phyloP scores from a whole-genome alignment of 1,139 yeast genomes.

The Hyphopichia pseudoburtonii region DNA sequence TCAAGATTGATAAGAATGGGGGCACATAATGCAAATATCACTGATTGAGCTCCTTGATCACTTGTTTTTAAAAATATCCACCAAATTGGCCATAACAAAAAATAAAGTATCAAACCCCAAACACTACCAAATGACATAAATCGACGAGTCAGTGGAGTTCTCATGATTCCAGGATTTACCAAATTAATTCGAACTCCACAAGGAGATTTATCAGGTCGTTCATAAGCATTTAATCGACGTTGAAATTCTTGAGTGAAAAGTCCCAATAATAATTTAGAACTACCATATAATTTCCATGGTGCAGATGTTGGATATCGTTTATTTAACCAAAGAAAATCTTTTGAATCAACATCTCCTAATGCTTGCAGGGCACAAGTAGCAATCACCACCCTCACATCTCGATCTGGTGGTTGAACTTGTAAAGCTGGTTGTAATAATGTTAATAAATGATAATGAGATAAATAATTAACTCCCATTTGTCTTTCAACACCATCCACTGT shows the following conservation, averaged over 20 bases:
- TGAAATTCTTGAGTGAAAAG: constrained; percentile 78
- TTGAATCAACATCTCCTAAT: constrained; percentile 61
- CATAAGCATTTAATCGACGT: constrained; percentile 52
- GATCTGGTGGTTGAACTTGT: constrained; percentile 86
- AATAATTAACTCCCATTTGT: constrained; percentile 81
- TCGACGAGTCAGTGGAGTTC: constrained; percentile 83
- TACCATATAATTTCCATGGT: constrained; percentile 80
- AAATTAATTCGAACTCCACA: constrained; percentile 69
- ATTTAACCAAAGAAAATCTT: constrained; percentile 67
- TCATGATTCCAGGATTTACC: constrained; percentile 90
- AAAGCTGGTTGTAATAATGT: constrained; percentile 78
- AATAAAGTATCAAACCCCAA: constrained; percentile 65
- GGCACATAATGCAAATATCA: constrained; percentile 66
- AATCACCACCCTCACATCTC: constrained; percentile 81
- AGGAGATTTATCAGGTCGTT: constrained; percentile 66
- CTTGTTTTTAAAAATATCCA: constrained; percentile 78
- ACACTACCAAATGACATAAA: constrained; percentile 75
- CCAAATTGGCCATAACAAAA: constrained; percentile 75
- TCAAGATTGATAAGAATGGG: constrained; percentile 61
- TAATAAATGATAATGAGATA: constrained; percentile 76
- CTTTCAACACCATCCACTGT: constrained; percentile 82
- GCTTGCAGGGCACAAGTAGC: constrained; percentile 78
- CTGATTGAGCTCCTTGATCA: constrained; percentile 75
- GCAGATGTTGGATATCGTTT: constrained; percentile 58
- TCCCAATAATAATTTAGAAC: constrained; percentile 74